Conservation (phyloP, 306 rosid genomes). For the Comarum palustre region DNA sequence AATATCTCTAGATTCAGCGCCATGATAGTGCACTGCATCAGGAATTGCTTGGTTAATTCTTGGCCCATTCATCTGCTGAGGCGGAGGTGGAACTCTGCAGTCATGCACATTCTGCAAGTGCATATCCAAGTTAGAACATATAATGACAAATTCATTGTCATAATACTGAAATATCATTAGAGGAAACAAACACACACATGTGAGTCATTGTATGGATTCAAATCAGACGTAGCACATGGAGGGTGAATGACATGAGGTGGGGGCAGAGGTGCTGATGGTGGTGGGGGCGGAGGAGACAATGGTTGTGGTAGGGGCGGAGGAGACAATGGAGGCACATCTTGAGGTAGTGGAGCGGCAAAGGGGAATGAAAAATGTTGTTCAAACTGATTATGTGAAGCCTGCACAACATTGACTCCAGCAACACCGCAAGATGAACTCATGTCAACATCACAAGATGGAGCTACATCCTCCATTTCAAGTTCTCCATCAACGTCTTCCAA, state of each 20-base stretch:
- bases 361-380: slow-evolving; percentile 41
- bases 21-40: slow-evolving; percentile 46
- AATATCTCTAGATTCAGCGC: slow-evolving; percentile 58
- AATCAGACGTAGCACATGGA: slow-evolving; percentile 49
- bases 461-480: slow-evolving; percentile 98
- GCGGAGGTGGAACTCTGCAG: slow-evolving; percentile 34
- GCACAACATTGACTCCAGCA: slow-evolving; percentile 32
- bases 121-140: slow-evolving; percentile 25
- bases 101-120: slow-evolving; percentile 50
- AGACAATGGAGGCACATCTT: slow-evolving; percentile 51
- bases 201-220: slow-evolving; percentile 44
- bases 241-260: slow-evolving; percentile 25
- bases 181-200: slow-evolving; percentile 43
- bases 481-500: slow-evolving; percentile 97
- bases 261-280: slow-evolving; percentile 44
- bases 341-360: slow-evolving; percentile 53
- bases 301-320: slow-evolving; percentile 82
- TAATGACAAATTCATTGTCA: slow-evolving; percentile 10
- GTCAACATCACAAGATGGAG: slow-evolving; percentile 72
- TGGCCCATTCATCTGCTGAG: slow-evolving; percentile 52
- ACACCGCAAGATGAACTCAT: slow-evolving; percentile 42
- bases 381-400: slow-evolving; percentile 32
- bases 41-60: slow-evolving; percentile 48
- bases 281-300: slow-evolving; percentile 69
- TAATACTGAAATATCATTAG: not conserved